Conservation (phyloP, 2,329 filamentous ascomycete genomes). For the Calonectria naviculata region DNA sequence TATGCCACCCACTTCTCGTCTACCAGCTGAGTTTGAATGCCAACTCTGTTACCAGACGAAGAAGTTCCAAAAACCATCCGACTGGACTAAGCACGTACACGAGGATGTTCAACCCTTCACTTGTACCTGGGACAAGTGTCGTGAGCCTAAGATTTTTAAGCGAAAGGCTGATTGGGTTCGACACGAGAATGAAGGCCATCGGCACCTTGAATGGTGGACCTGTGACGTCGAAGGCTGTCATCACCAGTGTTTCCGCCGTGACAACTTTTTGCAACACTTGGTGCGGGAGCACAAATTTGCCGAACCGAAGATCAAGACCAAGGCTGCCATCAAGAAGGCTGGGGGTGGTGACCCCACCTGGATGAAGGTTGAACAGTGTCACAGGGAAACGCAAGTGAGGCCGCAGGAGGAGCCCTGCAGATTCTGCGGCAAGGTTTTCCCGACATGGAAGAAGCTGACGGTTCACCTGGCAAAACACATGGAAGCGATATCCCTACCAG, state of each 20-base stretch:
- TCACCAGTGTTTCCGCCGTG: slow-evolving; percentile 86
- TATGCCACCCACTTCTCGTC: slow-evolving; percentile 78
- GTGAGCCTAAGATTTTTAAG: slow-evolving; percentile 92
- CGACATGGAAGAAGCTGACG: slow-evolving; percentile 91
- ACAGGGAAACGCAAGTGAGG: slow-evolving; percentile 71
- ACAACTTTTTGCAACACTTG: slow-evolving; percentile 94
- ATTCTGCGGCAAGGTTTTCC: slow-evolving; percentile 85
- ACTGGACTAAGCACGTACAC: slow-evolving; percentile 97
- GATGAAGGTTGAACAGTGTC: slow-evolving; percentile 82
- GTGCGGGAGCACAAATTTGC: slow-evolving; percentile 89
- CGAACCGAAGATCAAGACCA: slow-evolving; percentile 84
- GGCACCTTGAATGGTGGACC: slow-evolving; percentile 91
- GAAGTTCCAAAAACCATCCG: slow-evolving; percentile 89
- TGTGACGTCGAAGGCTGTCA: slow-evolving; percentile 85
- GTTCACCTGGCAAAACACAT: slow-evolving; percentile 96
- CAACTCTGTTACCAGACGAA: slow-evolving; percentile 87
- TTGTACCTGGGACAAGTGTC: slow-evolving; percentile 87
- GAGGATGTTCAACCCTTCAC: slow-evolving; percentile 95
- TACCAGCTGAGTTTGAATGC: slow-evolving; percentile 92
- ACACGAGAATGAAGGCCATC: slow-evolving; percentile 91
- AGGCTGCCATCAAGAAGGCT: slow-evolving; percentile 72
- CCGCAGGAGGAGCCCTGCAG: slow-evolving; percentile 84
- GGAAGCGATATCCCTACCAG: slow-evolving; percentile 89
- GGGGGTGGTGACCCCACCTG: slow-evolving; percentile 73
- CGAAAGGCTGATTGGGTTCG: slow-evolving; percentile 96